Conservation (phyloP, 2,329 filamentous ascomycete genomes). For the Dactylellina sp. region DNA sequence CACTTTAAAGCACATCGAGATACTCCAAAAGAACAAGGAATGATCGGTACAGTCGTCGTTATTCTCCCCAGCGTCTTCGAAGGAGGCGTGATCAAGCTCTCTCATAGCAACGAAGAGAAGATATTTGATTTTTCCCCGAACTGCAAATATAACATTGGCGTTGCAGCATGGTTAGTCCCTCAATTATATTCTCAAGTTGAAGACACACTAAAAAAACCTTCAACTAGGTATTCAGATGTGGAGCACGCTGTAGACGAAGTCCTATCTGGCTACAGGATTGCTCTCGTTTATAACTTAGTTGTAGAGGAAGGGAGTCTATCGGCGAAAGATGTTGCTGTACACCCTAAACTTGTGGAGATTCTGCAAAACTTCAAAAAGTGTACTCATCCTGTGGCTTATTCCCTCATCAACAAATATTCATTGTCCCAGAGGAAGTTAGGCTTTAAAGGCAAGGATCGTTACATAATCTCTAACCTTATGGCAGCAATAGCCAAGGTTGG, state of each 20-base stretch:
- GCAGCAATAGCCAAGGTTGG: slow-evolving; percentile 39
- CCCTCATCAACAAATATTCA: slow-evolving; percentile 39
- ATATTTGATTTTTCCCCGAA: slow-evolving; percentile 32
- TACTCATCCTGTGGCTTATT: slow-evolving; percentile 15
- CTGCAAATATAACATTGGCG: slow-evolving; percentile 31
- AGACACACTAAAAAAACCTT: slow-evolving; percentile 13
- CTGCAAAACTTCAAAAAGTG: slow-evolving; percentile 10
- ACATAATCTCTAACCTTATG: slow-evolving; percentile 36
- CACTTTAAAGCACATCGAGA: slow-evolving; percentile 45
- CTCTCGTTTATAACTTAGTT: slow-evolving; percentile 38
- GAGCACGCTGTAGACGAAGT: slow-evolving; percentile 39
- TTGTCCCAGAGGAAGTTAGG: slow-evolving; percentile 32
- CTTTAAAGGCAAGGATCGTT: slow-evolving; percentile 47
- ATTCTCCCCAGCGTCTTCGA: slow-evolving; percentile 42
- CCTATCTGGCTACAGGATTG: slow-evolving; percentile 29
- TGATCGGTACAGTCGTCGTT: slow-evolving; percentile 50
- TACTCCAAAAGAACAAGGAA: slow-evolving; percentile 44
- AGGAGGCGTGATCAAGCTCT: slow-evolving; percentile 38
- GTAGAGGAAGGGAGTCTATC: slow-evolving; percentile 25
- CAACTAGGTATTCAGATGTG: slow-evolving; percentile 50
- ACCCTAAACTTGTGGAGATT: slow-evolving; percentile 17
- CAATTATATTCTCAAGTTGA: neutral
- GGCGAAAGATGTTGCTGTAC: slow-evolving; percentile 13
- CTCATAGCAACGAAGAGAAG: slow-evolving; percentile 33
- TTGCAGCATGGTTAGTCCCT: slow-evolving; percentile 39